Evolutionary conservation across 1,284 basidiomycete species (phyloP).

Genomic region (Puccinia polysora): DNA sequence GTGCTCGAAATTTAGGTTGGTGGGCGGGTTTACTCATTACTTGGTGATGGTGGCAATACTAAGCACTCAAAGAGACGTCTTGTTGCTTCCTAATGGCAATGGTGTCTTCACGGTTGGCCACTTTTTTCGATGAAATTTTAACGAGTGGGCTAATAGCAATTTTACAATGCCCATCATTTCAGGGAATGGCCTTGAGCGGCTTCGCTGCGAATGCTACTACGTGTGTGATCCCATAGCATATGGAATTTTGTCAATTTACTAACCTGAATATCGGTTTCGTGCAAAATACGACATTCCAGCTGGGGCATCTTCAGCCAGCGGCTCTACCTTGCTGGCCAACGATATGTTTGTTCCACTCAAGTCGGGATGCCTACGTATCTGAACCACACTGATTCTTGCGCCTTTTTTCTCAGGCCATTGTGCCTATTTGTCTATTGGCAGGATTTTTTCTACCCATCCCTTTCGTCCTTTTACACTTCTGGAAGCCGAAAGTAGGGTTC

Average conservation of each 20-base stretch:
- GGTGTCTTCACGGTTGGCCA: constrained; percentile 33
- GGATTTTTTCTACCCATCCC: constrained; percentile 40
- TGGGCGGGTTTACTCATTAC: constrained; percentile 34
- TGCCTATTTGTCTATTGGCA: constrained; percentile 16
- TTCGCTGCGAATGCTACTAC: constrained; percentile 29
- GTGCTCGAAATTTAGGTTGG: too few species aligned
- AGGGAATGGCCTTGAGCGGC: constrained; percentile 37
- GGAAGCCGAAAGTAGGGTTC: constrained; percentile 27
- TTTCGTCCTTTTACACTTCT: constrained; percentile 21
- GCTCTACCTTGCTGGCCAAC: constrained; percentile 11
- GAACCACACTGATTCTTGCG: too few species aligned
- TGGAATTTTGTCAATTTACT: not conserved
- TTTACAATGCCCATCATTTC: not conserved
- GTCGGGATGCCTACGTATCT: too few species aligned
- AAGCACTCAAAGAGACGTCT: constrained; percentile 34
- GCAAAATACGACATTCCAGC: not conserved
- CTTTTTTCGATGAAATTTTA: too few species aligned
- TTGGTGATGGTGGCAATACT: constrained; percentile 25
- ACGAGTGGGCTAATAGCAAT: not conserved
- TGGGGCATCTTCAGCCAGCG: constrained; percentile 37
- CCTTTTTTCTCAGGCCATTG: not conserved
- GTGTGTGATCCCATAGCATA: constrained; percentile 1
- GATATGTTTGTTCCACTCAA: constrained; percentile 41
- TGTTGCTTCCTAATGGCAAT: constrained; percentile 39
- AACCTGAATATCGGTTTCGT: not conserved